Percentiles rank a stretch among this genome's conserved stretches.
Evolutionary conservation across 1,284 basidiomycete species (phyloP).

Genomic region (Ustilago crameri): DNA sequence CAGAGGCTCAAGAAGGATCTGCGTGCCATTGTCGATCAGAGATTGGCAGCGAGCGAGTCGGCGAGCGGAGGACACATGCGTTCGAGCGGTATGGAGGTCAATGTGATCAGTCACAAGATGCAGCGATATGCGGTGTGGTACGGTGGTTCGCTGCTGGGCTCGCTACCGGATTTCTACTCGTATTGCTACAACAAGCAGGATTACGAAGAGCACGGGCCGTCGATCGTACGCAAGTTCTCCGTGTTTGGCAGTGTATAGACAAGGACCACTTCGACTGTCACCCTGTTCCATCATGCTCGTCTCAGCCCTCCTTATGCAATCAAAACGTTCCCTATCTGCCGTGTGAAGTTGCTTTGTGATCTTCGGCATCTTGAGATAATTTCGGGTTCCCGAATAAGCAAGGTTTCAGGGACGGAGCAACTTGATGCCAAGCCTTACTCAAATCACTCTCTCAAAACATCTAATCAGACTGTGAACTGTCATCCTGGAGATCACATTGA

Average conservation of each 20-base stretch:
- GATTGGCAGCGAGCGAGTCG: slow-evolving; percentile 81
- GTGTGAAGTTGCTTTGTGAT: too few relatives aligned
- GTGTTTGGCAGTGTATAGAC: slow-evolving; percentile 59
- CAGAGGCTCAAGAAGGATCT: slow-evolving; percentile 93
- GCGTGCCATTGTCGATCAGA: slow-evolving; percentile 89
- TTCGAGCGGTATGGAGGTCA: slow-evolving; percentile 64
- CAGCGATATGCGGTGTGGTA: slow-evolving; percentile 99
- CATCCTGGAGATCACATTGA: too few relatives aligned
- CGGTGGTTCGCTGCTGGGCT: slow-evolving; percentile 80
- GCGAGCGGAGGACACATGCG: slow-evolving; percentile 81
- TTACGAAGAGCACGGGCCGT: slow-evolving; percentile 96
- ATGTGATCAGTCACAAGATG: slow-evolving; percentile 97
- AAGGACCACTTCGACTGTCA: too few relatives aligned
- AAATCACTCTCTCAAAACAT: too few relatives aligned
- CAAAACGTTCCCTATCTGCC: neutral
- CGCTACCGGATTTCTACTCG: slow-evolving; percentile 93
- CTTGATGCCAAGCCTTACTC: too few relatives aligned
- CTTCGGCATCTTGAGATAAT: too few relatives aligned
- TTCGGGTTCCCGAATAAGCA: too few relatives aligned
- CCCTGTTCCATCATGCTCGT: too few relatives aligned
- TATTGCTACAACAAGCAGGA: slow-evolving; percentile 96
- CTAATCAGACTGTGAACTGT: too few relatives aligned
- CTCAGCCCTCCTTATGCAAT: slow-evolving; percentile 3
- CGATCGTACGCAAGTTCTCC: slow-evolving; percentile 73
- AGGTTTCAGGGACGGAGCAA: too few relatives aligned